Base-by-base conservation (phyloP, 2,329 filamentous ascomycete genomes). In the Knufia fluminis region DNA sequence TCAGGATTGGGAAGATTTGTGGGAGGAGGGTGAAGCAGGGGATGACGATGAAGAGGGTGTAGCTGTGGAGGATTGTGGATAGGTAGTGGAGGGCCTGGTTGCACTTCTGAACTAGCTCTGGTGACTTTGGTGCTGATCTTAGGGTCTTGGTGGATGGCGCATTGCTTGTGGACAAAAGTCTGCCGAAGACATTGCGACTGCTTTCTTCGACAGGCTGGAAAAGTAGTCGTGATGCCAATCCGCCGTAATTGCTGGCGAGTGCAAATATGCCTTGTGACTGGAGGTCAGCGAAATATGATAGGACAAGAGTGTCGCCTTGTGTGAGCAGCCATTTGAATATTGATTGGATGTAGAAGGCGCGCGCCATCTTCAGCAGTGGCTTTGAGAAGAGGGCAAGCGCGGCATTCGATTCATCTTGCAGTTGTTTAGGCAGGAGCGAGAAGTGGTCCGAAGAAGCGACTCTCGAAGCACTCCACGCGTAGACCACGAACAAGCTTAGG, bases 171-270 rank as follows among this genome's bases (percentile, higher is more conserved):
- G 53, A 69, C 19, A 96, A 79, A 1, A 95, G 72, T 28, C 85
- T 85, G 46, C 88, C 90, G 60, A 97, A 96, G 62, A 95, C 82
- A 62, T 83, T 89, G 33, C 94, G 83, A 55, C 85, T 90, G 64
- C 85, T 91, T 67, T 98, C 94, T 66, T 98, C 92, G 52, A 98
- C 80, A 6, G 92, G 94, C 61, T 97, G 92, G 64, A 98, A 91
- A 45, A 98, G 71, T 55, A 97, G 79, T 2, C 92, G 80, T 0
- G 92, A 92, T 23, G 94, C 71, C 0, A 98, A 77, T 2, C 90
- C 86, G 19, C 92, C 92, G 64, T 92, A 98, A 66, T 97, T 98
- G 60, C 89, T 89, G 46, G 91, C 92, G 3, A 98, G 76, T 0
- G 90, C 88, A 62, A 97, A 98, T 31, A 88, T 82, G 12, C 92